These are phyloP conservation scores for Evansstolkia leycettana DNA, from an alignment of 495 filamentous ascomycete genomes.

Conservation along the genomic window DNA sequence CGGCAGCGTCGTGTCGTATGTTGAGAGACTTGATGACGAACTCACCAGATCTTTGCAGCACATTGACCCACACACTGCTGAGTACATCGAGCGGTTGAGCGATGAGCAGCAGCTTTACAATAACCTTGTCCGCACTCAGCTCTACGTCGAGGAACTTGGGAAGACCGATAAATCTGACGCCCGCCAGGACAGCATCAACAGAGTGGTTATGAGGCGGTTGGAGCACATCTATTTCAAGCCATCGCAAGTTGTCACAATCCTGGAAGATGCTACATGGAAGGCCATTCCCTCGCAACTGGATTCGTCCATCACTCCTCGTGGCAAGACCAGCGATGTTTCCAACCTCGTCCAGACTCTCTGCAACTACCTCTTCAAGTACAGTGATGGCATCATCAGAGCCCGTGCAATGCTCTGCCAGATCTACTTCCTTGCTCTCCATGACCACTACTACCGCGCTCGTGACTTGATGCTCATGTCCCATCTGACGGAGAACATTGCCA, in stretches of 20 bases:
- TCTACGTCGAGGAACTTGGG: constrained; percentile 74
- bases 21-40: constrained; percentile 94
- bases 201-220: constrained; percentile 81
- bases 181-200: constrained; percentile 74
- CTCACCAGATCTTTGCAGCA: constrained; percentile 90
- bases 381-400: constrained; percentile 89
- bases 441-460: constrained; percentile 92
- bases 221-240: constrained; percentile 99
- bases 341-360: constrained; percentile 76
- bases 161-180: constrained; percentile 59
- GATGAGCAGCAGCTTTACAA: constrained; percentile 91
- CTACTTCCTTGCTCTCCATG: constrained; percentile 93
- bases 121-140: constrained; percentile 69
- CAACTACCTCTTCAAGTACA: constrained; percentile 88
- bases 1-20: constrained; percentile 85
- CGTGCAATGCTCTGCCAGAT: constrained; percentile 97
- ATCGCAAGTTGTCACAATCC: constrained; percentile 77
- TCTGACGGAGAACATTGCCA: constrained; percentile 86
- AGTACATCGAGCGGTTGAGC: constrained; percentile 90
- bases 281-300: constrained; percentile 57
- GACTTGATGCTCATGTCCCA: constrained; percentile 99
- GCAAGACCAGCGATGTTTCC: constrained; percentile 46
- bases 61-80: constrained; percentile 96
- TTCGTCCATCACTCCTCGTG: constrained; percentile 68
- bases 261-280: constrained; percentile 90